phyloP scores from a whole-genome alignment of 257 asterid genomes.

The Solanum sparsipilum region DNA sequence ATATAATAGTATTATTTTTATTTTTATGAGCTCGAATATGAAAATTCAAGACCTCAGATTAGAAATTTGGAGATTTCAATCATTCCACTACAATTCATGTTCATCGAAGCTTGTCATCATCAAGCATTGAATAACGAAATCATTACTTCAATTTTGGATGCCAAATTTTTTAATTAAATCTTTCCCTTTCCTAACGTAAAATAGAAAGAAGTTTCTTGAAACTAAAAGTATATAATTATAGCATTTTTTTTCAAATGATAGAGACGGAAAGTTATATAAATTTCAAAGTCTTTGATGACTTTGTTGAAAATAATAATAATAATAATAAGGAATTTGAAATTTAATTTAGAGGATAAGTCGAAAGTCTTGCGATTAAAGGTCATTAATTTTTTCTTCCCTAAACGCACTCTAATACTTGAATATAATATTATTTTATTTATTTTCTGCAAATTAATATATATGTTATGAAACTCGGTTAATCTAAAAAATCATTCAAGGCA shows the following conservation, averaged over 20 bases:
- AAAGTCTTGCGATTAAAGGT: background rate
- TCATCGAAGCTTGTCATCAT: background rate
- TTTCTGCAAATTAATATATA: too few species aligned
- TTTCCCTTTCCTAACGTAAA: background rate
- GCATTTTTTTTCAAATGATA: background rate
- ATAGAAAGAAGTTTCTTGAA: background rate
- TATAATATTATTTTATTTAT: too few species aligned
- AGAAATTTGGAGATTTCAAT: background rate
- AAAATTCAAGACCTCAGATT: background rate
- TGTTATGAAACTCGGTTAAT: too few species aligned
- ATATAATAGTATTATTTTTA: background rate
- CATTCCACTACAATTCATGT: background rate
- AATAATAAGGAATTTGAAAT: background rate
- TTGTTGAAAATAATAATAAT: background rate
- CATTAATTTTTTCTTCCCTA: background rate
- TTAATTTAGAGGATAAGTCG: background rate
- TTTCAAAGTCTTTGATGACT: background rate
- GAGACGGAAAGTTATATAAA: background rate
- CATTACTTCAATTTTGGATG: background rate
- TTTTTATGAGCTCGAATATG: background rate
- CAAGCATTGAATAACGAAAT: background rate
- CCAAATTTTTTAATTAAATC: background rate
- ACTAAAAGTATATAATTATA: background rate
- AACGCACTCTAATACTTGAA: background rate
- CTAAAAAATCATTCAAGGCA: rapidly evolving